Percentiles rank a stretch among this genome's conserved stretches.
Conservation (phyloP, 768 basidiomycete species). For the Antrodiella citrinella region DNA sequence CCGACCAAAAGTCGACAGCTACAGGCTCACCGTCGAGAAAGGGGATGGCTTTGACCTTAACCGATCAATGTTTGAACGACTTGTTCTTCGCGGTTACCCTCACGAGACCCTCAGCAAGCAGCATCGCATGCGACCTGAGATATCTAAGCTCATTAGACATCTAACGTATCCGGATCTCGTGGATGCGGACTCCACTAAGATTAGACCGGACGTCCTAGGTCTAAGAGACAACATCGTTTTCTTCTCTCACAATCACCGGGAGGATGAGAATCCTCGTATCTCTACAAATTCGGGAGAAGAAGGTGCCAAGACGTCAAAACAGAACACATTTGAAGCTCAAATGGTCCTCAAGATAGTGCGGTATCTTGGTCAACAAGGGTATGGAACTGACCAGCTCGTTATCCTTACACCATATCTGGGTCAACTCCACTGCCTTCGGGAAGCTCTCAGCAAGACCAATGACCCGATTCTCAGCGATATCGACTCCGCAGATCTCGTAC, state of each 20-base stretch:
- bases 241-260: conserved; percentile 46
- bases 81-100: conserved; percentile 54
- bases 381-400: conserved; percentile 51
- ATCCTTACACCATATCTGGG: conserved; percentile 66
- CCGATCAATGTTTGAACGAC: conserved; percentile 59
- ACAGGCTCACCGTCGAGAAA: conserved; percentile 58
- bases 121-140: conserved; percentile 72
- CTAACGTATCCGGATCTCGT: conserved; percentile 59
- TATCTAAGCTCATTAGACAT: conserved; percentile 49
- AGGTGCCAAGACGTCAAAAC: conserved; percentile 47
- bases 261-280: conserved; percentile 39
- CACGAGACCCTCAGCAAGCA: conserved; percentile 48
- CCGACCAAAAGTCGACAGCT: conserved; percentile 65
- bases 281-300: no score
- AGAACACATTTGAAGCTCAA: conserved; percentile 47
- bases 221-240: conserved; percentile 52
- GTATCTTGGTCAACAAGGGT: conserved; percentile 64
- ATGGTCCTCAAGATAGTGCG: conserved; percentile 62
- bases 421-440: conserved; percentile 45
- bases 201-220: conserved; percentile 46
- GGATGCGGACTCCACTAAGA: conserved; percentile 43
- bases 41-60: conserved; percentile 62
- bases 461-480: conserved; percentile 61
- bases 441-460: conserved; percentile 31
- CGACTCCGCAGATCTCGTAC: conserved; percentile 48